Conservation (phyloP, 2,329 filamentous ascomycete species). For the Penicillium sp. region DNA sequence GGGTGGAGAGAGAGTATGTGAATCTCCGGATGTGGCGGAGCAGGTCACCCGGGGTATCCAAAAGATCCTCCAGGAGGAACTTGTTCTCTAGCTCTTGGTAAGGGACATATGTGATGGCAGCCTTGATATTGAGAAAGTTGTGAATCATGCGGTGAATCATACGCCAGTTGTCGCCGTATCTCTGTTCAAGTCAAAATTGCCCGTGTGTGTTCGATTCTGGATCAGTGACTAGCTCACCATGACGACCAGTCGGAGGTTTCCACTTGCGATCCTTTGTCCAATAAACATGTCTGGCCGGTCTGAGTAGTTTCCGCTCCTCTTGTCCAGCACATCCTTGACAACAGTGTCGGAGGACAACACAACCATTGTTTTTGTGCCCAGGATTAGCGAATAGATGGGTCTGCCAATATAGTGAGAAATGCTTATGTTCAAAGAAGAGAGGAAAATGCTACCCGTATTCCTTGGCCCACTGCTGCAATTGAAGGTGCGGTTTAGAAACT, state of each 20-base stretch:
- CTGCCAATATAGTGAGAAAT: too few relatives aligned
- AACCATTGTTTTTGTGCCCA: constrained; percentile 51
- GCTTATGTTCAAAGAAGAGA: too few relatives aligned
- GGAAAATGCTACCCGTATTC: constrained; percentile 43
- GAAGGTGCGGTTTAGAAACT: constrained; percentile 33
- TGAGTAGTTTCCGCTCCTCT: constrained; percentile 52
- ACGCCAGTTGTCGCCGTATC: constrained; percentile 30
- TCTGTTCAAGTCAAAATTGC: constrained; percentile 3
- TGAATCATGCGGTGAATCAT: constrained; percentile 42
- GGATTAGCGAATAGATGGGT: constrained; percentile 53
- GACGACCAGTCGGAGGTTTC: constrained; percentile 30
- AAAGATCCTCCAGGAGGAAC: constrained; percentile 51
- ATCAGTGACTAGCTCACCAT: constrained; percentile 23
- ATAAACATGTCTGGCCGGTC: constrained; percentile 49
- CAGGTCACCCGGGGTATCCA: constrained; percentile 31
- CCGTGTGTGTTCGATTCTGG: too few relatives aligned
- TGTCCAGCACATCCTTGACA: constrained; percentile 56
- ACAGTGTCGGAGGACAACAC: constrained; percentile 48
- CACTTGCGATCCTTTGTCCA: constrained; percentile 37
- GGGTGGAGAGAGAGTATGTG: constrained; percentile 50
- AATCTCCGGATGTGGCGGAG: constrained; percentile 50
- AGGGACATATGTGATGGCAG: constrained; percentile 52
- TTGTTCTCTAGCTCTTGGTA: constrained; percentile 60
- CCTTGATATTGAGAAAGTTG: constrained; percentile 49
- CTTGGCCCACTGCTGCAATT: constrained; percentile 55